Evolutionary conservation across 2,329 filamentous ascomycete genomes (phyloP).

Genomic region (Ophiosphaerella narmari): DNA sequence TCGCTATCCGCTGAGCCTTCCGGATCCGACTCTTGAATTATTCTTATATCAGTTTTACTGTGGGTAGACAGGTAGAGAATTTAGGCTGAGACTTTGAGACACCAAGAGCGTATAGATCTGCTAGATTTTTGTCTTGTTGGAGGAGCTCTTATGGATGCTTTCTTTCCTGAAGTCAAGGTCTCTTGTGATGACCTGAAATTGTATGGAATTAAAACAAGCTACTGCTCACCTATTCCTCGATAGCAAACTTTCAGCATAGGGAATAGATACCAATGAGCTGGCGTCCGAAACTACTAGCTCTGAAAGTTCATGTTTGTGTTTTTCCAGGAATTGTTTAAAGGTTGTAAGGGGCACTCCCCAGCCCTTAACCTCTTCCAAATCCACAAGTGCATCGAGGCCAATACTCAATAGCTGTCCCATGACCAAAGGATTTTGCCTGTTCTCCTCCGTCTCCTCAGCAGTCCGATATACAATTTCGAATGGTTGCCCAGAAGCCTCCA

Average conservation of each 20-base stretch:
- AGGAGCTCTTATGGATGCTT: too few relatives aligned
- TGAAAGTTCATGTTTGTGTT: slow-evolving; percentile 13
- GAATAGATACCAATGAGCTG: neutral
- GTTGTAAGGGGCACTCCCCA: slow-evolving; percentile 52
- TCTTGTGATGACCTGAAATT: neutral
- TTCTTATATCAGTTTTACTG: too few relatives aligned
- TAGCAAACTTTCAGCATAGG: neutral
- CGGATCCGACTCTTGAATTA: too few relatives aligned
- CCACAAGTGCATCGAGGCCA: slow-evolving; percentile 42
- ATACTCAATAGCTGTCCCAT: too few relatives aligned
- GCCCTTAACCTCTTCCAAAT: slow-evolving; percentile 35
- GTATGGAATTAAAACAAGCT: neutral
- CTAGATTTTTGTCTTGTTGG: too few relatives aligned
- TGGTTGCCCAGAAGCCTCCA: slow-evolving; percentile 35
- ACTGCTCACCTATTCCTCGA: neutral
- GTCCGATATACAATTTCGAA: slow-evolving; percentile 48
- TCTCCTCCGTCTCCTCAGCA: slow-evolving; percentile 48
- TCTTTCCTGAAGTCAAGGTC: too few relatives aligned
- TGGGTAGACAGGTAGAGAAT: too few relatives aligned
- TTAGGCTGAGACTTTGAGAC: too few relatives aligned
- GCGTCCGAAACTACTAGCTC: neutral
- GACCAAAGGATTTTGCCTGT: slow-evolving; percentile 41
- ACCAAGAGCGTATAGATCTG: too few relatives aligned
- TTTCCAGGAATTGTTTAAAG: slow-evolving; percentile 48
- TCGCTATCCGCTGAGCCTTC: too few relatives aligned